Base-by-base conservation (phyloP, 768 basidiomycete genomes). In the Trametes gibbosa region DNA sequence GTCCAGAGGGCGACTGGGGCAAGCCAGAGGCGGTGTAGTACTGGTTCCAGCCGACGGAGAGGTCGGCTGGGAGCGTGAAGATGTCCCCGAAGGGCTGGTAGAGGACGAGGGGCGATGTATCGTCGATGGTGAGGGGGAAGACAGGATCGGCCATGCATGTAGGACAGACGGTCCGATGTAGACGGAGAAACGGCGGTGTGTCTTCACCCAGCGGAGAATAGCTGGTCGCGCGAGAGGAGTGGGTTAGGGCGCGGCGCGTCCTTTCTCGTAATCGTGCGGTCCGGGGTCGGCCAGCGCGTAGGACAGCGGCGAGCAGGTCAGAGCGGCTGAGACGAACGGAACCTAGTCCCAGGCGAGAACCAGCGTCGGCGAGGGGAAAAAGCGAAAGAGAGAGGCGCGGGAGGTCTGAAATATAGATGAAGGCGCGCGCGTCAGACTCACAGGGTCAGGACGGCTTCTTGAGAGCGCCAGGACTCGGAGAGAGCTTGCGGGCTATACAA, bases 41-140 rank as follows among this genome's bases (percentile, higher is more conserved):
- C 17, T 87, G 81, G 68, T 84, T 84, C 90, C 90, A 92, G 67
- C 88, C 88, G 25, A 75, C 77, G 19, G 70, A 65, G 41, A 83
- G 65, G 64, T 84, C 76, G 71, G 50, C 77, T 69, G 23, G 34
- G 27, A 49, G 56, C 40, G 80, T 74, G 56, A 83, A 73, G 12
- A 79, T 80, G 70, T 88, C 85, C 42, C 74, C 66, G 59, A 84
- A 81, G 23, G 90, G 89, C 58, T 70, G 76, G 74, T 89, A 91
- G 25, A 65, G 61, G 63, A 90, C 74, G 46, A 76, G 67, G 4
- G 89, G 89, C 42, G 89, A 89, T 53, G 84, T 83, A 69, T 90
- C 84, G 71, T 86, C 81, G 65, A 91, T 75, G 58, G 71, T 63
- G 72, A 89, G 59, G 56, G 58, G 53, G 63, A 73, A 72, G 19